These are phyloP conservation scores for Populus euphratica DNA, from an alignment of 345 rosid species.

Conservation along the genomic window DNA sequence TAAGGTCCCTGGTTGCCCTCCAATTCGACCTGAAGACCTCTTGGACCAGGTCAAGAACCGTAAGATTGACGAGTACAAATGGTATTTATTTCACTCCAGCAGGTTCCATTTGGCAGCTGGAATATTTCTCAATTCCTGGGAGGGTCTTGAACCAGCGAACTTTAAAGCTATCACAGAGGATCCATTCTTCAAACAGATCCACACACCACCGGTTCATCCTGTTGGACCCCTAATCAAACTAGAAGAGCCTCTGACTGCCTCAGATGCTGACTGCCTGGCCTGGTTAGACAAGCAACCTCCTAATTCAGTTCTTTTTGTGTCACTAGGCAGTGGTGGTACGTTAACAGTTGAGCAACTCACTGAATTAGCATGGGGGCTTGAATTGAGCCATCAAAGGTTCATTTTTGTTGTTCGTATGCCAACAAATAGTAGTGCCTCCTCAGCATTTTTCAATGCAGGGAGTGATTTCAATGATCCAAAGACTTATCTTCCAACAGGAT, in stretches of 20 bases:
- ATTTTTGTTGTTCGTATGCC: slow-evolving; percentile 21
- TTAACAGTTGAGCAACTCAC: slow-evolving; percentile 13
- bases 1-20: slow-evolving; percentile 20
- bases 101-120: slow-evolving; percentile 11
- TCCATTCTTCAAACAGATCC: slow-evolving; percentile 14
- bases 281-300: slow-evolving; percentile 25
- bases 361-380: slow-evolving; percentile 23
- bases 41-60: slow-evolving; percentile 14
- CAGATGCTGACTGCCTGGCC: background rate
- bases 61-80: slow-evolving; percentile 9
- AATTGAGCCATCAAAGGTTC: slow-evolving; percentile 23
- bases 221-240: slow-evolving; percentile 19
- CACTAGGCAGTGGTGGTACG: slow-evolving; percentile 27
- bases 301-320: slow-evolving; percentile 14
- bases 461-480: slow-evolving; percentile 18
- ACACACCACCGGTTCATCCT: slow-evolving; percentile 9
- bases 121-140: slow-evolving; percentile 25
- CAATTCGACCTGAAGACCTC: slow-evolving; percentile 16
- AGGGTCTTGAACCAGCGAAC: slow-evolving; percentile 11
- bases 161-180: slow-evolving; percentile 9
- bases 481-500: slow-evolving; percentile 23
- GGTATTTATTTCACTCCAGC: slow-evolving; percentile 10
- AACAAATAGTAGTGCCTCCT: background rate
- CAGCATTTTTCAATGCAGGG: slow-evolving; percentile 11
- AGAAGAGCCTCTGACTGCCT: slow-evolving; percentile 7